A percentile compares a stretch with the other conserved stretches of the same genome.
These are phyloP conservation scores for Pezicula radicicola DNA, from an alignment of 2,329 filamentous ascomycete species.

Conservation along the genomic window DNA sequence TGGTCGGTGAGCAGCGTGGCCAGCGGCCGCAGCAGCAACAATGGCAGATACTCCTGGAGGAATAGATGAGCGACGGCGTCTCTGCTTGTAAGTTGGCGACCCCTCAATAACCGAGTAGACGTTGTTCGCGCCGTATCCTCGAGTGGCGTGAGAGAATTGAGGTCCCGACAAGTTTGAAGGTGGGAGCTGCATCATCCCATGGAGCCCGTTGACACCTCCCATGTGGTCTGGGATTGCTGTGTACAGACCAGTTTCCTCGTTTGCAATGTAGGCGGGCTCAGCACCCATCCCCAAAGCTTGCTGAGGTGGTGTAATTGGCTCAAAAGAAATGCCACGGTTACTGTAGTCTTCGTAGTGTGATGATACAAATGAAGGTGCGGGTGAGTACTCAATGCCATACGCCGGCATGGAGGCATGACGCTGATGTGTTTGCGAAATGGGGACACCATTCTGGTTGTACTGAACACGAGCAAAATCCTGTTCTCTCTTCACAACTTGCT, in stretches of 20 bases:
- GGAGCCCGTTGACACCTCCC: conserved; percentile 68
- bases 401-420: conserved; percentile 98
- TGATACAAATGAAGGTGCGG: conserved; percentile 96
- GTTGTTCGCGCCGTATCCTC: conserved; percentile 67
- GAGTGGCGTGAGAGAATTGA: conserved; percentile 71
- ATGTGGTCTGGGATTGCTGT: conserved; percentile 89
- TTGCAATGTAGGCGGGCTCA: conserved; percentile 95
- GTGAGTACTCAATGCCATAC: conserved; percentile 93
- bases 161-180: conserved; percentile 78
- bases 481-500: conserved; percentile 82
- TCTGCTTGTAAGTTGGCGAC: conserved; percentile 97
- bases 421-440: conserved; percentile 79
- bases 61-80: conserved; percentile 88
- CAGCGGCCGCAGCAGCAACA: conserved; percentile 56
- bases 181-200: conserved; percentile 87
- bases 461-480: conserved; percentile 77
- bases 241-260: conserved; percentile 95
- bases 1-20: conserved; percentile 66
- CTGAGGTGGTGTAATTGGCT: conserved; percentile 94
- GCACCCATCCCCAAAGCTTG: conserved; percentile 76
- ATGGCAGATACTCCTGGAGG: conserved; percentile 72
- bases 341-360: conserved; percentile 98
- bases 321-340: conserved; percentile 91
- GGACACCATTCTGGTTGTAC: conserved; percentile 90
- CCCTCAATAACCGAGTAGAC: conserved; percentile 97